phyloP scores from a whole-genome alignment of 345 rosid genomes.

The Anastatica hierochuntica region DNA sequence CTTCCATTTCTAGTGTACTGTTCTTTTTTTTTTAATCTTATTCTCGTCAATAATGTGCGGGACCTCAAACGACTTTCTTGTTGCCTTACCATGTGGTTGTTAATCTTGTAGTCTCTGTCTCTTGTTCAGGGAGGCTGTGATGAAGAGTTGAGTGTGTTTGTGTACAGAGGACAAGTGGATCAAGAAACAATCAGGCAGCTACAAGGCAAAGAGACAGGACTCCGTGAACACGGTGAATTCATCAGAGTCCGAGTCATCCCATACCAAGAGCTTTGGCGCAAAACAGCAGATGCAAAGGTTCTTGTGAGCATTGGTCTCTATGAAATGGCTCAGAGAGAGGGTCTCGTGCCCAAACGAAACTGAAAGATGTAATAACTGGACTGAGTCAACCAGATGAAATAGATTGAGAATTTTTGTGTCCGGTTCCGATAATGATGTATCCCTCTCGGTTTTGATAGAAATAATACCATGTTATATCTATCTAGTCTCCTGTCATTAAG shows the following conservation, averaged over 20 bases:
- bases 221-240: constrained; percentile 61
- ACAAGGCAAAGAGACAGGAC: constrained; percentile 83
- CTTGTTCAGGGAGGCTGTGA: constrained; percentile 78
- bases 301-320: constrained; percentile 59
- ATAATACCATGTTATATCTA: too few relatives aligned
- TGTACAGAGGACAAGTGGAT: constrained; percentile 52
- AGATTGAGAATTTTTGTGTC: too few relatives aligned
- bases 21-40: not conserved
- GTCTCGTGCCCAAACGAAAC: too few relatives aligned
- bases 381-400: too few relatives aligned
- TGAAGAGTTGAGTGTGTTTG: constrained; percentile 70
- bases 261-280: constrained; percentile 60
- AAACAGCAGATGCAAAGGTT: constrained; percentile 69
- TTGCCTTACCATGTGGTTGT: not conserved
- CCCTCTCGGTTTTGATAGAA: too few relatives aligned
- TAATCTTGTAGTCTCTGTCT: not conserved
- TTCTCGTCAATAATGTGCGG: not conserved
- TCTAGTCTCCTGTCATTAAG: too few relatives aligned
- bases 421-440: too few relatives aligned
- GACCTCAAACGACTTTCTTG: not conserved
- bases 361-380: too few relatives aligned
- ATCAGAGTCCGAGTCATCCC: constrained; percentile 66
- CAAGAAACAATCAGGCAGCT: constrained; percentile 46
- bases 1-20: not conserved
- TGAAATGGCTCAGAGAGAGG: constrained; percentile 67